phyloP scores from a whole-genome alignment of 495 filamentous ascomycete species.

The Rusavskia elegans region DNA sequence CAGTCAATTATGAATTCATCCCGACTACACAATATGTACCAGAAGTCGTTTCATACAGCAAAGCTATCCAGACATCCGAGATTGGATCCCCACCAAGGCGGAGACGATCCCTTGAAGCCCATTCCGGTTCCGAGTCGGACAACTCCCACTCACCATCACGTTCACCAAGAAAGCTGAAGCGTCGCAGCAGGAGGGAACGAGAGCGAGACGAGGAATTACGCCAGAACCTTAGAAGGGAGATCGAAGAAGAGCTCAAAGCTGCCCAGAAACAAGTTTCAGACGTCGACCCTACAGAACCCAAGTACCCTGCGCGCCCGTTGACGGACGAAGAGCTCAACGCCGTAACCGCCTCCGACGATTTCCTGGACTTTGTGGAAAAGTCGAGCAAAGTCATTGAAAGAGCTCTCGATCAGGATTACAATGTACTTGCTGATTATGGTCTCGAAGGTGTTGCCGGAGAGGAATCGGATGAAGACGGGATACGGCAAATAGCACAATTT shows the following conservation, averaged over 20 bases:
- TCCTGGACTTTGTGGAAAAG: constrained; percentile 85
- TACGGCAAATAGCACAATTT: constrained; percentile 82
- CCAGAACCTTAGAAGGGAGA: constrained; percentile 69
- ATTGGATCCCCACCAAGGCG: constrained; percentile 20
- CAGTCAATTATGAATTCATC: constrained; percentile 54
- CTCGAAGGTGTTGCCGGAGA: constrained; percentile 49
- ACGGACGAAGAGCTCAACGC: constrained; percentile 78
- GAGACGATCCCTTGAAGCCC: constrained; percentile 30
- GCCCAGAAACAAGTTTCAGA: constrained; percentile 39
- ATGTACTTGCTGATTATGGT: constrained; percentile 89
- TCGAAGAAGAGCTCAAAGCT: constrained; percentile 77
- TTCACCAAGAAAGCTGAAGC: constrained; percentile 39
- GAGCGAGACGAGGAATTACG: constrained; percentile 80
- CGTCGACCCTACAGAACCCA: constrained; percentile 26
- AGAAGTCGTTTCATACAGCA: constrained; percentile 86
- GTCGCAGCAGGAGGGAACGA: constrained; percentile 55
- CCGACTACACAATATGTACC: constrained; percentile 56
- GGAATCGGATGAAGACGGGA: constrained; percentile 72
- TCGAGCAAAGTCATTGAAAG: constrained; percentile 96
- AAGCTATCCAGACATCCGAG: constrained; percentile 71
- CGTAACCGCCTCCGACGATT: constrained; percentile 82
- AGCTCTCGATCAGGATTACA: constrained; percentile 83
- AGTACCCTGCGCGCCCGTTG: constrained; percentile 69
- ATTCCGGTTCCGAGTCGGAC: constrained; percentile 45
- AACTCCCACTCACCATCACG: constrained; percentile 18